phyloP scores from a whole-genome alignment of 1,139 yeast species.

The Magnusiomyces suaveolens region DNA sequence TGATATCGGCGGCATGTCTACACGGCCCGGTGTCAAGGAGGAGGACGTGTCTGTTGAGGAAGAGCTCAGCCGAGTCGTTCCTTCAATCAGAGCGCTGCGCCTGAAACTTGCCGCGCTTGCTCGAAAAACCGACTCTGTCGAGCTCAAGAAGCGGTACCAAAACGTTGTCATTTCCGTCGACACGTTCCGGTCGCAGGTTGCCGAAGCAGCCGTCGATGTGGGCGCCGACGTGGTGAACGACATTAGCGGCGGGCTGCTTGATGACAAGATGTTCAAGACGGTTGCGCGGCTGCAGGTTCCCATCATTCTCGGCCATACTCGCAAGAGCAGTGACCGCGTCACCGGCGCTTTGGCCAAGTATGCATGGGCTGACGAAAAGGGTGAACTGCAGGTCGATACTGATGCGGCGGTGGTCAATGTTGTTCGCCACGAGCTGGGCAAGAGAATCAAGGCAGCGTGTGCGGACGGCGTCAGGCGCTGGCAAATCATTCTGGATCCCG shows the following conservation, averaged over 20 bases:
- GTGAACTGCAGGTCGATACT: slow-evolving; percentile 21
- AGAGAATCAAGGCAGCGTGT: slow-evolving; percentile 49
- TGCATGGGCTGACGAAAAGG: slow-evolving; percentile 9
- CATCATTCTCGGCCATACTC: slow-evolving; percentile 70
- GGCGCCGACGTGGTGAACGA: slow-evolving; percentile 94
- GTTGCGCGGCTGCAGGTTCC: slow-evolving; percentile 61
- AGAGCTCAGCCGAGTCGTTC: slow-evolving; percentile 57
- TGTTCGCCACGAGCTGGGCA: slow-evolving; percentile 58
- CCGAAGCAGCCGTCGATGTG: slow-evolving; percentile 51
- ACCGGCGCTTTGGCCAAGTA: slow-evolving; percentile 35
- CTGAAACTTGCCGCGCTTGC: slow-evolving; percentile 20
- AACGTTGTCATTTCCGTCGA: slow-evolving; percentile 62
- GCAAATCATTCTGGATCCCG: slow-evolving; percentile 92
- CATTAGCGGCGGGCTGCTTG: slow-evolving; percentile 72
- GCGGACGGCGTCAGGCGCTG: slow-evolving; percentile 64
- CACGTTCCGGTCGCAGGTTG: slow-evolving; percentile 72
- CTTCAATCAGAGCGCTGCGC: slow-evolving; percentile 57
- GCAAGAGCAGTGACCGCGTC: slow-evolving; percentile 81
- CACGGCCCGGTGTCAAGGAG: slow-evolving; percentile 61
- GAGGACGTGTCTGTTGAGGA: slow-evolving; percentile 46
- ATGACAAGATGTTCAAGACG: slow-evolving; percentile 52
- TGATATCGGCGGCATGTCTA: slow-evolving; percentile 90
- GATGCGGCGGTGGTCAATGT: slow-evolving; percentile 36
- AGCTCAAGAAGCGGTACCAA: not conserved
- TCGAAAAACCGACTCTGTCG: not conserved